Evolutionary conservation across 2,329 filamentous ascomycete species (phyloP).

Genomic region (Colletotrichum sansevieriae): DNA sequence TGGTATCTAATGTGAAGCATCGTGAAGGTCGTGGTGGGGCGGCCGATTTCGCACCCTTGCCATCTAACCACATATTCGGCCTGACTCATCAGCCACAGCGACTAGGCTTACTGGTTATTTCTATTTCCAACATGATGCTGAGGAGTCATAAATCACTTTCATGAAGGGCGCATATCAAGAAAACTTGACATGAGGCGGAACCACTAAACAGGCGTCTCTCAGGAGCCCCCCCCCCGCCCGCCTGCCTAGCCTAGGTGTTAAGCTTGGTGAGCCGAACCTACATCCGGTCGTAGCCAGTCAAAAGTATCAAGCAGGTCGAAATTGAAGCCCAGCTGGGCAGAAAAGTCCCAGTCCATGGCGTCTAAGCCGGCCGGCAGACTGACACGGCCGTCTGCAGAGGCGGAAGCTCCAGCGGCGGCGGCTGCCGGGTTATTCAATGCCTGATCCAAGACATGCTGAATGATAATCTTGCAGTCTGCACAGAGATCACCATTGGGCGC

Average conservation of each 20-base stretch:
- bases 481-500: conserved; percentile 64
- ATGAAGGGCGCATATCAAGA: not conserved
- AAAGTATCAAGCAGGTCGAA: conserved; percentile 64
- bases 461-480: conserved; percentile 59
- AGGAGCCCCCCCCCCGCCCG: not conserved
- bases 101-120: not conserved
- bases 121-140: not conserved
- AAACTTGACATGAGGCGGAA: not conserved
- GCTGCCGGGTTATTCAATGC: conserved; percentile 56
- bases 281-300: conserved; percentile 56
- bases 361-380: conserved; percentile 32
- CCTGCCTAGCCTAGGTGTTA: conserved; percentile 6
- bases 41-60: not conserved
- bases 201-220: not conserved
- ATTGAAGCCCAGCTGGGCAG: conserved; percentile 53
- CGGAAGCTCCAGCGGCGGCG: conserved; percentile 30
- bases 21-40: not conserved
- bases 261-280: conserved; percentile 21
- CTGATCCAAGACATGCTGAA: conserved; percentile 64
- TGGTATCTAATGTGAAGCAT: not conserved
- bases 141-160: not conserved
- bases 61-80: not conserved
- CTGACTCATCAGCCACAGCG: not conserved
- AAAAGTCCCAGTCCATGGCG: conserved; percentile 53
- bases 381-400: conserved; percentile 35